Evolutionary conservation across 768 basidiomycete species (phyloP), one percentile per base, ranked within the genome.

Genomic region (Suillus occidentalis): DNA sequence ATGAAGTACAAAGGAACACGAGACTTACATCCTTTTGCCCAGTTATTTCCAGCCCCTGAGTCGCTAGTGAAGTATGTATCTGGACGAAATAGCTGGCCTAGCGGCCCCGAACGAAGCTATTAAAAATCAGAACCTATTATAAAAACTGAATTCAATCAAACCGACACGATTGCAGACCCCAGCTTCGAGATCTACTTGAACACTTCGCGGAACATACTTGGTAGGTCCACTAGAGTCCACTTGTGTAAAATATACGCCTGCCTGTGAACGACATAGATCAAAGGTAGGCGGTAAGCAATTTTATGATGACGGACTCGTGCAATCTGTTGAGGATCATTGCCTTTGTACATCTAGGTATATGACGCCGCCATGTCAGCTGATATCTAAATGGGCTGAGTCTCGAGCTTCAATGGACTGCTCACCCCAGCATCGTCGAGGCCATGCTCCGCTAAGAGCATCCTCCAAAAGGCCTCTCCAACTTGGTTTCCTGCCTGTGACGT

Each of bases 1-100:
- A 64, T 22, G 40, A 63, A 18, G 31, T 31, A 56, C n/a, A 49
- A 43, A 49, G 80, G 10, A 14, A 10, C 60, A 61, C 58, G 10
- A 12, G 25, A 78, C 89, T 78, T 70, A 92, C 92, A 92, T 84
- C 92, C 94, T 79, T 97, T 97, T 18, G 94, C 95, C 92, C 94
- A 97, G 68, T 96, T 97, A 71, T 98, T 97, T 20, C 95, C 95
- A 1, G 95, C 89, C 59, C 87, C 84, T 64, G 80, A 79, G 52
- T 83, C 76, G 7, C 87, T 83, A 43, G 85, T 84, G 56, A 95
- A 74, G 73, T 85, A 97, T 2, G 93, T 97, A 73, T 95, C 94
- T 2, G 96, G 96, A 58, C 89, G 85, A 79, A 95, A 97, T 7
- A 99, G 82, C 9, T 73, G 70, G 3, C 95, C 95, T 45, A 92